phyloP scores from a whole-genome alignment of 2,329 filamentous ascomycete species.

The Colletotrichum sp. region DNA sequence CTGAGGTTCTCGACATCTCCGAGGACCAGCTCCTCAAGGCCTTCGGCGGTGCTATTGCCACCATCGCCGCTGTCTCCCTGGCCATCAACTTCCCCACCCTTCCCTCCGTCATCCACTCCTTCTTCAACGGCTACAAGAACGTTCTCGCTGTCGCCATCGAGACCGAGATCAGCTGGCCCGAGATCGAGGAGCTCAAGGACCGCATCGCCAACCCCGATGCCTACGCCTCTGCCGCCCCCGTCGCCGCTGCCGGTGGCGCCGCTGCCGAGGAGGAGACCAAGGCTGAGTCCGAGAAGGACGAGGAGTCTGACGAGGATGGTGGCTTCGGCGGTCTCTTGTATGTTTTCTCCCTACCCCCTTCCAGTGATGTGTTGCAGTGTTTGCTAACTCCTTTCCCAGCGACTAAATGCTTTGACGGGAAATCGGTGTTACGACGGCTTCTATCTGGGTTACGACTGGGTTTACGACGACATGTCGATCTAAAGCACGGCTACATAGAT shows the following conservation, averaged over 20 bases:
- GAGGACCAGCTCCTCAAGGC: conserved; percentile 91
- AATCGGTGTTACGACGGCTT: conserved; percentile 41
- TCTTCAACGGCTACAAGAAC: conserved; percentile 99
- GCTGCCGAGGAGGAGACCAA: conserved; percentile 64
- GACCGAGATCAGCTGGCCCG: conserved; percentile 93
- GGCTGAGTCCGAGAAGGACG: conserved; percentile 71
- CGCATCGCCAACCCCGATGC: conserved; percentile 98
- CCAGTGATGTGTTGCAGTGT: background rate
- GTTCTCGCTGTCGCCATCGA: conserved; percentile 85
- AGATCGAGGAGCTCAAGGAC: conserved; percentile 98
- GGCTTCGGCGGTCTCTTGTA: conserved; percentile 85
- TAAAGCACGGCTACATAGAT: conserved; percentile 51
- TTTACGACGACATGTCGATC: conserved; percentile 47
- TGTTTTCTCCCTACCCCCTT: conserved; percentile 29
- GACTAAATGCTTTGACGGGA: conserved; percentile 57
- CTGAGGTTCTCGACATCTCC: conserved; percentile 88
- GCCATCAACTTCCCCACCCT: conserved; percentile 95
- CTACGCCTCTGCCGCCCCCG: conserved; percentile 83
- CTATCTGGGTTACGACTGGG: conserved; percentile 47
- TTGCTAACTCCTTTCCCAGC: conserved; percentile 49
- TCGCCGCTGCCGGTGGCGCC: conserved; percentile 60
- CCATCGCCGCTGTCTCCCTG: conserved; percentile 90
- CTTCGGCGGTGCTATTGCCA: conserved; percentile 81
- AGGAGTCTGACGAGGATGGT: conserved; percentile 70
- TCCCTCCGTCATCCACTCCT: conserved; percentile 93